phyloP scores from a whole-genome alignment of 2,329 filamentous ascomycete genomes.

The Drechslerella dactyloides region DNA sequence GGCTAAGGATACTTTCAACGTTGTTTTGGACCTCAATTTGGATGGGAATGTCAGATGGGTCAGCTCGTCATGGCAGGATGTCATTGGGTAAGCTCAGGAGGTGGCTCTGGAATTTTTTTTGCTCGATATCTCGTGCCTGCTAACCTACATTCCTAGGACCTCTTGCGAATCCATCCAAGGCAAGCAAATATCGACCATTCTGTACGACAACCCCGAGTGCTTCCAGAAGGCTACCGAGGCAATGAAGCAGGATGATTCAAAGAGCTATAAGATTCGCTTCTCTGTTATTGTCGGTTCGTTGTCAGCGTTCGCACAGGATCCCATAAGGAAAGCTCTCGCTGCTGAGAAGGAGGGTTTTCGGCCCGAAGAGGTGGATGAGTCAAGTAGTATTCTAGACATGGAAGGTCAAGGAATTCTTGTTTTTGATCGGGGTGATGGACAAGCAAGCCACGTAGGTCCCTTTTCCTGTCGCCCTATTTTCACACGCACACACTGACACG shows the following conservation, averaged over 20 bases:
- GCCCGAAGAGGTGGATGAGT: constrained; percentile 58
- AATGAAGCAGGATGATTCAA: constrained; percentile 90
- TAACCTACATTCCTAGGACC: constrained; percentile 62
- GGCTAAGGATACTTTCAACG: constrained; percentile 93
- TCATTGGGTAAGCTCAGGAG: constrained; percentile 66
- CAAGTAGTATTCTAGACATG: constrained; percentile 72
- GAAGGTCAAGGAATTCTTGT: constrained; percentile 99
- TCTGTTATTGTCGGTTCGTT: constrained; percentile 72
- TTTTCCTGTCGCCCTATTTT: constrained; percentile 15
- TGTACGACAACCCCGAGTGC: constrained; percentile 77
- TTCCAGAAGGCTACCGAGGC: constrained; percentile 85
- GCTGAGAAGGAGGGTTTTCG: constrained; percentile 58
- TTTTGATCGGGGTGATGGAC: constrained; percentile 84
- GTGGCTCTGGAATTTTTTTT: constrained; percentile 41
- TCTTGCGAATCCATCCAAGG: constrained; percentile 74
- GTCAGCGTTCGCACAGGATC: constrained; percentile 67
- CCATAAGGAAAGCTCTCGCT: constrained; percentile 55
- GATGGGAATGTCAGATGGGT: constrained; percentile 93
- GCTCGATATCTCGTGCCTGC: constrained; percentile 11
- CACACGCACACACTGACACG: constrained; percentile 16
- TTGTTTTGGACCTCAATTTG: constrained; percentile 90
- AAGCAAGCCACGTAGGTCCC: constrained; percentile 82
- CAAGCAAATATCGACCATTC: constrained; percentile 77
- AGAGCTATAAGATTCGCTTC: constrained; percentile 88
- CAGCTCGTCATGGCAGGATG: constrained; percentile 92